Percentiles rank a stretch among this genome's conserved stretches.
These are phyloP conservation scores for Trypanosoma brucei DNA, from an alignment of 208 protist species.

Conservation along the genomic window DNA sequence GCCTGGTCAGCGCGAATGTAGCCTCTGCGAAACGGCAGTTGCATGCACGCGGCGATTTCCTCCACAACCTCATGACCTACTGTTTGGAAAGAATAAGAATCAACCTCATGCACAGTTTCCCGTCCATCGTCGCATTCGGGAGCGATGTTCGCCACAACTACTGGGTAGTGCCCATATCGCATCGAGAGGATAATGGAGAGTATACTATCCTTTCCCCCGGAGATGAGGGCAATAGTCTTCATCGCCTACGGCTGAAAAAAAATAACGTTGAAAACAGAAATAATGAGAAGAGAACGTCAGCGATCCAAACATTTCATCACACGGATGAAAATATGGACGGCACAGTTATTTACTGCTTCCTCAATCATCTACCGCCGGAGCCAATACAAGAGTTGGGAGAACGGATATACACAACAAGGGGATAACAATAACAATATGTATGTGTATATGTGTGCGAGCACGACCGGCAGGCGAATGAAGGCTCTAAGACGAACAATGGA, in stretches of 20 bases:
- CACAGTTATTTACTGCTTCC: too few species aligned
- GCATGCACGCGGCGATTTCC: conserved; percentile 85
- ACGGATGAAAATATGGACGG: too few species aligned
- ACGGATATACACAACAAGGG: too few species aligned
- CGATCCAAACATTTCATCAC: background rate
- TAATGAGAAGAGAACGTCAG: background rate
- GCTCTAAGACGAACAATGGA: background rate
- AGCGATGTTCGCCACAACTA: conserved; percentile 95
- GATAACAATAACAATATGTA: too few species aligned
- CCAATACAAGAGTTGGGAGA: too few species aligned
- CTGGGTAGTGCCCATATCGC: conserved; percentile 93
- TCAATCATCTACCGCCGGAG: too few species aligned
- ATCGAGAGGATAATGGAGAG: conserved; percentile 92
- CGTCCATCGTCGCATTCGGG: conserved; percentile 19
- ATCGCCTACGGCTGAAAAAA: conserved; percentile 35
- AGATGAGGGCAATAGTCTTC: conserved; percentile 96
- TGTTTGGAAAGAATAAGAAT: conserved; percentile 99
- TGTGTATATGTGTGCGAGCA: too few species aligned
- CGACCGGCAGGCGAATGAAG: background rate
- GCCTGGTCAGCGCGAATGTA: conserved; percentile 68
- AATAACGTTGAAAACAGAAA: background rate
- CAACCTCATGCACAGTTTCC: conserved; percentile 87
- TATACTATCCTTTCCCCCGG: conserved; percentile 98
- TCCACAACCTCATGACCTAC: conserved; percentile 94
- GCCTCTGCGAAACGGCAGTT: conserved; percentile 89